These are phyloP conservation scores for Debaryomyces maramus DNA, from an alignment of 805 yeast species.

Conservation along the genomic window DNA sequence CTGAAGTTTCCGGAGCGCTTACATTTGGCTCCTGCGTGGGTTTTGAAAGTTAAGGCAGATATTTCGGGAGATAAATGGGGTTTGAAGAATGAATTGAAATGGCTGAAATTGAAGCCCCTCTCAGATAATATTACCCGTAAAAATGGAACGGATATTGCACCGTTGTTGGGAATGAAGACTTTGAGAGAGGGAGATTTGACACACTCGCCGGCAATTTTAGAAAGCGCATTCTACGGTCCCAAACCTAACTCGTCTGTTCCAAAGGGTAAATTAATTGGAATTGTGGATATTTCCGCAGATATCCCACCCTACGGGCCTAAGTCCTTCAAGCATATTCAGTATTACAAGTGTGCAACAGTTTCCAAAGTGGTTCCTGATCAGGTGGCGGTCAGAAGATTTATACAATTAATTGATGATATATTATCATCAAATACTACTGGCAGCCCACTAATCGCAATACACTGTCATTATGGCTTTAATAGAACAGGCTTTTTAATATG, in stretches of 20 bases:
- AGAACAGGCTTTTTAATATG: constrained; percentile 75
- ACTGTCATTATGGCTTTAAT: constrained; percentile 82
- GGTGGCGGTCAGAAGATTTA: constrained; percentile 55
- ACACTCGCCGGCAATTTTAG: constrained; percentile 61
- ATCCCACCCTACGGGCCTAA: constrained; percentile 70
- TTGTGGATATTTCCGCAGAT: constrained; percentile 69
- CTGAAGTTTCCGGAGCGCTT: constrained; percentile 45
- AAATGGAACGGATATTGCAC: constrained; percentile 36
- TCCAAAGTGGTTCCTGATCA: constrained; percentile 74
- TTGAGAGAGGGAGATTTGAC: constrained; percentile 59
- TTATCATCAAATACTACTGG: constrained; percentile 21
- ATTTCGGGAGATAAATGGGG: constrained; percentile 77
- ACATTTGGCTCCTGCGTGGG: constrained; percentile 71
- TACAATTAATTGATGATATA: constrained; percentile 52
- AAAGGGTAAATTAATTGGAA: constrained; percentile 47
- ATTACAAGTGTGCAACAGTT: constrained; percentile 74
- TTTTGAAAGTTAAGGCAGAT: constrained; percentile 59
- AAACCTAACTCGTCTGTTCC: constrained; percentile 9
- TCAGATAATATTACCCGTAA: constrained; percentile 42
- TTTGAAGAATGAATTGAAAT: constrained; percentile 69
- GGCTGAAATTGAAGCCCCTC: constrained; percentile 58
- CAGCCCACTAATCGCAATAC: constrained; percentile 56
- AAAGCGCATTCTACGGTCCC: constrained; percentile 38
- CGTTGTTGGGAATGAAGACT: constrained; percentile 72
- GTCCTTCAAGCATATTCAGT: constrained; percentile 52